Base-by-base conservation (phyloP, 169 alveolate genomes). In the Ichthyophthirius multifiliis region DNA sequence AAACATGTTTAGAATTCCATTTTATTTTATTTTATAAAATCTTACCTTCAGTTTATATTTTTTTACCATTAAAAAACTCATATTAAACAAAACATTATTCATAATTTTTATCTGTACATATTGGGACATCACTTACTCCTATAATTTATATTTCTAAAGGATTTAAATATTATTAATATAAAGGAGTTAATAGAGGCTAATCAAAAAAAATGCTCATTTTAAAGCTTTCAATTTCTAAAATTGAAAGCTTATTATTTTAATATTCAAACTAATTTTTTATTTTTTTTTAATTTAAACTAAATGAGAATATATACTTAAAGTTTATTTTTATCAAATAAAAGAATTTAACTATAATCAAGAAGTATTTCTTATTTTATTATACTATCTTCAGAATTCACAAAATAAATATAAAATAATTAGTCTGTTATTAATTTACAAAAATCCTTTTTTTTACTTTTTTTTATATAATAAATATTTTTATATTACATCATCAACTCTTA, bases 71-170 rank as follows among this genome's bases (percentile, higher is more conserved):
- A n/a, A 79, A 75, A 64, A 85, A 85, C 12, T 62, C 43, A 43
- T 83, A 62, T 62, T 65, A 37, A n/a, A 83, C 76, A 75, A 85
- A 85, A 12, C 86, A 74, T 4, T 89, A 89, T 74, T 85, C 77
- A 47, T 44, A 89, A 48, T 87, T 83, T 34, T 48, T 89, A 12
- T 82, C 87, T 9, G 75, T 76, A 39, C 79, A 77, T n/a, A 74
- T 44, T 6, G 94, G 94, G 4, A 89, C 74, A 47, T 89, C 89
- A 67, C 83, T 87, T 31, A 84, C 82, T n/a, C 86, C 82, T n/a
- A 89, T 75, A 15, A 89, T 34, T 31, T 85, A 46, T 10, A 89
- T 46, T 46, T 47, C 75, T 12, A 89, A 41, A 6, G 94, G 94
- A 71, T 85, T 89, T 23, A 89, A 77, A 30, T 83, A 85, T 44